Evolutionary conservation across 148 eudicot species (phyloP), one percentile per base, ranked within the genome.

Genomic region (Camellia lanceoleosa): DNA sequence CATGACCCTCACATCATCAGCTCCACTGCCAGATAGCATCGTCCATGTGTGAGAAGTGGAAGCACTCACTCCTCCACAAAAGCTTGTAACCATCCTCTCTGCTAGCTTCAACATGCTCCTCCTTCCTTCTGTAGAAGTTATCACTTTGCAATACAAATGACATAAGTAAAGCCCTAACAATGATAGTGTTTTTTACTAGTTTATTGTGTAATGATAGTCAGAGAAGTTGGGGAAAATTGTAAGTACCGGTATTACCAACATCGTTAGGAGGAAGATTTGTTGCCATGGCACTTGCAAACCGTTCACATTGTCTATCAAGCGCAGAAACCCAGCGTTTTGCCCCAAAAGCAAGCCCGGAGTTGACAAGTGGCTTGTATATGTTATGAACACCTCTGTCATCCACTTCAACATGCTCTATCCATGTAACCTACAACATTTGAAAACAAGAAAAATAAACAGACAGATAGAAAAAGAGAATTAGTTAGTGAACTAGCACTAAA

Each of bases 361-460:
- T 81, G 5, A 89, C 81, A 8, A 89, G 43, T 8, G 81, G 83
- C 80, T 68, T 86, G 79, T 82, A 87, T 10, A 87, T 68, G 75
- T 73, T 69, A 51, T 78, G 88, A 68, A 81, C 83, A 8, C 64
- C 84, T 41, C 81, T 76, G 46, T 84, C 86, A 20, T 89, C 87
- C 43, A 87, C 78, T 42, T 89, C 92, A 13, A 86, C 92, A 62
- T 91, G 94, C 72, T 91, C 94, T 52, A 91, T 78, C 94, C 94
- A 91, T 19, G 87, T 91, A 38, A 91, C 86, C 94, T 91, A 67
- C 15, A 66, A 2, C 60, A 68, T 55, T 55, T 55, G 58, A 55
- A 10, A 55, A 8, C 58, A 55, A 55, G 11, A 55, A 55, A 55
- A 10, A 55, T 55, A 11, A 55, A 55, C 2, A 7, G 58, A 7